Evolutionary conservation across 331 rosid genomes (phyloP).

Genomic region (Quercus tomentella): DNA sequence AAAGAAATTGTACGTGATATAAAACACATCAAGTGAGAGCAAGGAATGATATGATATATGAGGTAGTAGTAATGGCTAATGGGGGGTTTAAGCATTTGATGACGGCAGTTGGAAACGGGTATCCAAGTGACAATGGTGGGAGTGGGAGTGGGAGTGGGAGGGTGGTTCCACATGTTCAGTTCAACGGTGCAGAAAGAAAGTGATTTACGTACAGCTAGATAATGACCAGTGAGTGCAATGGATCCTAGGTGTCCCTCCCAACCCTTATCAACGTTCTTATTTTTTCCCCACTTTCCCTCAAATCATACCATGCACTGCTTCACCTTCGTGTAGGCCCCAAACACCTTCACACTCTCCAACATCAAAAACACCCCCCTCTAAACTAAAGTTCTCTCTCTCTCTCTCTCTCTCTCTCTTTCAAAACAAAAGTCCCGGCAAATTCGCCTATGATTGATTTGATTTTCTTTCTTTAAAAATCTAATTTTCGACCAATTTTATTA

Average conservation of each 20-base stretch:
- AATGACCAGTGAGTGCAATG: neutral
- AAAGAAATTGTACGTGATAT: no score
- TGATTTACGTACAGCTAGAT: conserved; percentile 9
- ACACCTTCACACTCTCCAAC: neutral
- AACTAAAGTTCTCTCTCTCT: no score
- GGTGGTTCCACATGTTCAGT: neutral
- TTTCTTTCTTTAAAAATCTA: neutral
- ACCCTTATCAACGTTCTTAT: neutral
- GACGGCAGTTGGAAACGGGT: neutral
- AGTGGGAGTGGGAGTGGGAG: neutral
- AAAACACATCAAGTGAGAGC: no score
- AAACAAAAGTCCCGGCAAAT: conserved; percentile 18
- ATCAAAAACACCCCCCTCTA: no score
- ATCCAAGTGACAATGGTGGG: neutral
- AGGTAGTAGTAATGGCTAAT: no score
- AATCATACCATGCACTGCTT: neutral
- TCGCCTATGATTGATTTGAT: conserved; percentile 27
- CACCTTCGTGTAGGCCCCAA: neutral
- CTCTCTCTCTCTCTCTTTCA: neutral
- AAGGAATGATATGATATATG: no score
- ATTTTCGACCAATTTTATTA: no score
- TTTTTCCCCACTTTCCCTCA: neutral
- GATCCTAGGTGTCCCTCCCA: neutral
- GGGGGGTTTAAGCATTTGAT: neutral
- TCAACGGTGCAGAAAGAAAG: conserved; percentile 17